Conservation (phyloP, 257 asterid species). For the Fraxinus americana region DNA sequence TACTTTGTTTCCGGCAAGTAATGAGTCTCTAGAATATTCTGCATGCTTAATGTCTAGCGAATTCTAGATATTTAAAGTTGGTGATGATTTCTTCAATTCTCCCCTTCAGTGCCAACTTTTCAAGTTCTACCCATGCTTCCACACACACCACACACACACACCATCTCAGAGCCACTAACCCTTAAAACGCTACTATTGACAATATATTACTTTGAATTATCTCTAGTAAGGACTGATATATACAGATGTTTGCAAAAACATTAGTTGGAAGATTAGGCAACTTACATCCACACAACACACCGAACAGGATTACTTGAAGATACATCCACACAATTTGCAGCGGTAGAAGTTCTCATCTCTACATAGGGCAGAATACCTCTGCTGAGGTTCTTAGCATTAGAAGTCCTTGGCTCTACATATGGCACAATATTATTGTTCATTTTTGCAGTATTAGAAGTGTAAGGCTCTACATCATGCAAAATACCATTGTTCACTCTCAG, state of each 20-base stretch:
- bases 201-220: neutral
- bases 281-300: conserved; percentile 68
- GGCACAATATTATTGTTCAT: no score
- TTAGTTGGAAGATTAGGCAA: conserved; percentile 17
- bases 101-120: no score
- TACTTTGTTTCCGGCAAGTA: no score
- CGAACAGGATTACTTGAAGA: conserved; percentile 41
- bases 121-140: neutral
- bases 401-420: conserved; percentile 17
- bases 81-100: no score
- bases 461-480: no score
- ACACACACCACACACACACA: neutral
- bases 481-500: no score
- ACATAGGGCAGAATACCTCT: conserved; percentile 22
- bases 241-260: neutral
- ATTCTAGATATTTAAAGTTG: no score
- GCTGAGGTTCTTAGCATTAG: conserved; percentile 29
- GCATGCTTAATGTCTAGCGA: no score
- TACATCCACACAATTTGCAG: conserved; percentile 19
- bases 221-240: neutral
- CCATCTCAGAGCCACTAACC: neutral
- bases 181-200: neutral
- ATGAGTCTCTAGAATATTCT: no score
- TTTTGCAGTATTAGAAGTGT: no score
- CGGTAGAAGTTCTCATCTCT: no score